Evolutionary conservation across 2,329 filamentous ascomycete species (phyloP).

Genomic region (Cladophialophora carrionii): DNA sequence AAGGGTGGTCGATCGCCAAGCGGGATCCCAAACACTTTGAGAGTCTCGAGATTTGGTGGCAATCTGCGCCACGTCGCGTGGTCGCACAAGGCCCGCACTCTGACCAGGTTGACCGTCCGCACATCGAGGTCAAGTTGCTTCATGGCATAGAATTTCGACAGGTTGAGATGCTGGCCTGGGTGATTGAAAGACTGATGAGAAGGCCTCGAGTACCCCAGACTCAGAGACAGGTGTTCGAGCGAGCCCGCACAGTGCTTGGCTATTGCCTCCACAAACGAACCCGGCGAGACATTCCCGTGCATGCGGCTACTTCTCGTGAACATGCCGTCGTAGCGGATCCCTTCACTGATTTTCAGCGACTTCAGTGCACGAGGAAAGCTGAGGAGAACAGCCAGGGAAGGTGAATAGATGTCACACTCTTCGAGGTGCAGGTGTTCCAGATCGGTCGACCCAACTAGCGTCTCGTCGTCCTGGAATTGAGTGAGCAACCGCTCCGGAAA

Average conservation of each 20-base stretch:
- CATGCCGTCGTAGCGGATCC: conserved; percentile 36
- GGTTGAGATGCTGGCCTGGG: conserved; percentile 32
- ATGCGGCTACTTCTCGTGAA: conserved; percentile 34
- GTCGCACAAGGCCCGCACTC: conserved; percentile 32
- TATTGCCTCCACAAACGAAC: conserved; percentile 33
- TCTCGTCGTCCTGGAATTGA: conserved; percentile 27
- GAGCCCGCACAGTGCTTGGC: conserved; percentile 30
- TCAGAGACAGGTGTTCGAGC: conserved; percentile 35
- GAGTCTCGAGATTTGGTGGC: conserved; percentile 35
- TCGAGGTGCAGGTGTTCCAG: conserved; percentile 38
- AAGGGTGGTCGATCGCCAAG: conserved; percentile 34
- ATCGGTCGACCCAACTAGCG: conserved; percentile 31
- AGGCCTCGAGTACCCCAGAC: conserved; percentile 33
- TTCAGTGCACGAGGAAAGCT: conserved; percentile 36
- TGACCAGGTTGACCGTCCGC: conserved; percentile 33
- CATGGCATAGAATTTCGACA: conserved; percentile 31
- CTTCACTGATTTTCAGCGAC: conserved; percentile 38
- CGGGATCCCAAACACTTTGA: conserved; percentile 37
- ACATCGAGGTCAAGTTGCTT: conserved; percentile 36
- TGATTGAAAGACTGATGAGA: conserved; percentile 30
- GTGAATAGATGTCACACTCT: conserved; percentile 38
- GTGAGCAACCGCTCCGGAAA: conserved; percentile 27
- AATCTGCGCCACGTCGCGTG: conserved; percentile 35
- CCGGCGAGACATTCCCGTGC: conserved; percentile 37
- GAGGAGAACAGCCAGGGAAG: conserved; percentile 33